Base-by-base conservation (phyloP, 768 basidiomycete genomes). In the Fistulinella prunicolor region DNA sequence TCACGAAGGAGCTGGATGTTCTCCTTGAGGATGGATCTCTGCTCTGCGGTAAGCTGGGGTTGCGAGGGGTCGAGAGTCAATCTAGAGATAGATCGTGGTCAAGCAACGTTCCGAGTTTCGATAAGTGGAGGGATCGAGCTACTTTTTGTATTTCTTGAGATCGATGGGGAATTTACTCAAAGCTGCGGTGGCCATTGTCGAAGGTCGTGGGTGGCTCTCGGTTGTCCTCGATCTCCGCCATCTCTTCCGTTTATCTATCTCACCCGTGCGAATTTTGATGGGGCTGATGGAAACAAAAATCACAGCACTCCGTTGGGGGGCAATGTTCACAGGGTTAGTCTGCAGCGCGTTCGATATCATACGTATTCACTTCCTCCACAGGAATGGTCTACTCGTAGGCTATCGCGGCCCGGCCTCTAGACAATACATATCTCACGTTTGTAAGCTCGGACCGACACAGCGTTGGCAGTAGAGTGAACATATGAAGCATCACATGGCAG, bases 1-100 rank as follows among this genome's bases (percentile, higher is more conserved):
- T 93, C 91, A 43, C 91, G 84, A 51, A 91, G 73, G 23, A 93
- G 75, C 62, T 85, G 81, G 58, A 92, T 87, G 68, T 94, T 94
- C 45, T 74, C 68, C 55, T 73, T 65, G 55, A 94, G 71, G 16
- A 68, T 70, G 3, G 73, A 57, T 58, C 75, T 82, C 62, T 94
- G 77, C 47, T 85, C 81, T n/a, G 64, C 60, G 0, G 82, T 76
- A 38, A 93, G 75, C 59, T 75, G 72, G 13, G 81, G 73, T 44
- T 83, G 80, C 32, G 74, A 69, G 6, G 88, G 83, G 70, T 93
- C 89, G 46, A 94, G 82, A 38, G 74, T 71, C 52, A 93, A 69
- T 69, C 87, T 89, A 36, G 42, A n/a, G 41, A 42, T 40, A 23
- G 47, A 46, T 49, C 56, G 20, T 1, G 35, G 49, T 55, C 50